Conservation (phyloP, 306 rosid species). For the Heteromeles arbutifolia region DNA sequence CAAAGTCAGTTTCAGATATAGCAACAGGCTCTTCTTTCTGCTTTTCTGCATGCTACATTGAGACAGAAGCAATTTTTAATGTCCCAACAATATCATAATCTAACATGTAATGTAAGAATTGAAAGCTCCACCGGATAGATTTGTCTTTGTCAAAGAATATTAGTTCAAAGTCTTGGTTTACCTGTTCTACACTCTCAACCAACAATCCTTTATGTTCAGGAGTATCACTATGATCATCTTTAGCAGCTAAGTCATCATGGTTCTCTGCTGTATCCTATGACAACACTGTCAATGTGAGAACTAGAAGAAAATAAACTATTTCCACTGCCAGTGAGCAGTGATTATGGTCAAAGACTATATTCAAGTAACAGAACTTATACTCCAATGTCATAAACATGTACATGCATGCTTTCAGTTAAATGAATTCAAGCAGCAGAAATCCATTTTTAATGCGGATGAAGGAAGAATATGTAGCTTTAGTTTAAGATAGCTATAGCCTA, state of each 20-base stretch:
- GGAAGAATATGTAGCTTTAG: background rate
- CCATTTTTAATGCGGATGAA: background rate
- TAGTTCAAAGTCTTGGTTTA: slow-evolving; percentile 13
- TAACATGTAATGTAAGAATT: slow-evolving; percentile 1
- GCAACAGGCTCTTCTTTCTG: slow-evolving; percentile 39
- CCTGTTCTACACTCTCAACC: slow-evolving; percentile 47
- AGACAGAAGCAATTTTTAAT: slow-evolving; percentile 5
- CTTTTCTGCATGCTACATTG: slow-evolving; percentile 36
- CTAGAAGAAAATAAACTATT: slow-evolving; percentile 21
- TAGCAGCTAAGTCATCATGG: slow-evolving; percentile 21
- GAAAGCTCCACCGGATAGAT: slow-evolving; percentile 10
- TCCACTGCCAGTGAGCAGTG: background rate
- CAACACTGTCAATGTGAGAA: slow-evolving; percentile 31
- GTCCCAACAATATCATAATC: background rate
- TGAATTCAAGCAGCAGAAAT: slow-evolving; percentile 1
- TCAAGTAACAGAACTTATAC: background rate
- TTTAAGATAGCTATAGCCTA: background rate
- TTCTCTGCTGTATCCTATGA: slow-evolving; percentile 43
- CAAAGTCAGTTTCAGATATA: slow-evolving; percentile 36
- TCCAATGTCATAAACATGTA: background rate
- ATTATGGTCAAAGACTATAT: slow-evolving; percentile 3
- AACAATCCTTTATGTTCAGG: slow-evolving; percentile 28
- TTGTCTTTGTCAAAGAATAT: slow-evolving; percentile 1
- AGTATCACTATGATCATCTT: slow-evolving; percentile 34
- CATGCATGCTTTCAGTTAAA: background rate